A percentile compares a stretch with the other conserved stretches of the same genome.
Conservation (phyloP, 2,329 filamentous ascomycete species). For the Graphilbum fragrans region DNA sequence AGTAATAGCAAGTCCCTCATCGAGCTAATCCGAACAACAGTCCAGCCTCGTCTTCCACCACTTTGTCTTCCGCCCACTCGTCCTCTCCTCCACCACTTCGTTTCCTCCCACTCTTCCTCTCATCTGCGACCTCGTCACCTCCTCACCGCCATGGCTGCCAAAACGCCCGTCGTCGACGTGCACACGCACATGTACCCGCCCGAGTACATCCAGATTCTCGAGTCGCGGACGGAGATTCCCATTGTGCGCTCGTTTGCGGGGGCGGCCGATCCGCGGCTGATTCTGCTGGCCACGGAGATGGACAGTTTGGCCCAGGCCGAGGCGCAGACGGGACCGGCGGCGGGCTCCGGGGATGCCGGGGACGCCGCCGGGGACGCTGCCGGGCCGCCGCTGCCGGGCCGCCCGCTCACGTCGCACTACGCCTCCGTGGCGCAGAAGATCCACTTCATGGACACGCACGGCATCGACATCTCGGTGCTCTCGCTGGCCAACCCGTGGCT, state of each 20-base stretch:
- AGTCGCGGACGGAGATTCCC: slow-evolving; percentile 50
- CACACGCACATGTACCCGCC: slow-evolving; percentile 62
- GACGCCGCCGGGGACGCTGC: slow-evolving; percentile 21
- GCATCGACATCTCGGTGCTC: slow-evolving; percentile 72
- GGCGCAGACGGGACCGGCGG: slow-evolving; percentile 23
- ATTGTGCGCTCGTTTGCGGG: slow-evolving; percentile 53
- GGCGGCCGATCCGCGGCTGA: slow-evolving; percentile 46
- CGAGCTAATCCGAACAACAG: too few species aligned
- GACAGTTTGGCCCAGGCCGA: slow-evolving; percentile 32
- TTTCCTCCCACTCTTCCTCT: background rate
- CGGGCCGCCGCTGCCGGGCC: slow-evolving; percentile 44
- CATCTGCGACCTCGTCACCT: background rate
- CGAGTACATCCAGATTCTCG: slow-evolving; percentile 48
- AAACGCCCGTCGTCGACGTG: slow-evolving; percentile 42
- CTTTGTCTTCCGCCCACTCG: too few species aligned
- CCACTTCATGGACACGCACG: slow-evolving; percentile 76
- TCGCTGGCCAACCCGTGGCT: slow-evolving; percentile 91
- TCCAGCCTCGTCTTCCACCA: too few species aligned
- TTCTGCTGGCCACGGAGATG: slow-evolving; percentile 41
- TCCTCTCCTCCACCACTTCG: background rate
- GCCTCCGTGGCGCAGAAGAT: slow-evolving; percentile 70
- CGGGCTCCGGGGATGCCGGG: slow-evolving; percentile 37
- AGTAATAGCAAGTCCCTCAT: too few species aligned
- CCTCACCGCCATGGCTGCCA: background rate
- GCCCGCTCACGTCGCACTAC: slow-evolving; percentile 75